A percentile compares a stretch with the other conserved stretches of the same genome.
These are phyloP conservation scores for Globisporangium irregulare DNA, from an alignment of 352 stramenopile genomes.

Conservation along the genomic window DNA sequence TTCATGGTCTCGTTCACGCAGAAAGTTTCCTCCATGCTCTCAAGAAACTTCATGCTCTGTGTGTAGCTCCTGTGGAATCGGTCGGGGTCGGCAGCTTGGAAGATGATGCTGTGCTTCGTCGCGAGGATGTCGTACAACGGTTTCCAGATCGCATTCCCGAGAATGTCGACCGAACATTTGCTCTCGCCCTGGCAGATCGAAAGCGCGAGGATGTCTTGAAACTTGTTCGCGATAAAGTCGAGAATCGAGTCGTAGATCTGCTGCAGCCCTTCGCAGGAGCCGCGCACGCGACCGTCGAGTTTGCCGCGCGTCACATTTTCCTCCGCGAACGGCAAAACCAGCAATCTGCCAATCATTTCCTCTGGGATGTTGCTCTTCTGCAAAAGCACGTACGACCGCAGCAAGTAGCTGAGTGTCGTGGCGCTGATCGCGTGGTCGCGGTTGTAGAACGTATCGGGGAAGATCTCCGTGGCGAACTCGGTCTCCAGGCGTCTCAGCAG, in stretches of 20 bases:
- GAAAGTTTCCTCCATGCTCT: conserved; percentile 45
- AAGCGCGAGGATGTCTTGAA: conserved; percentile 53
- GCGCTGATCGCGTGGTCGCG: conserved; percentile 73
- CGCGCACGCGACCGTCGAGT: conserved; percentile 63
- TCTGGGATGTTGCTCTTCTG: conserved; percentile 76
- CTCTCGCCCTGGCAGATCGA: conserved; percentile 62
- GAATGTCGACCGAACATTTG: conserved; percentile 72
- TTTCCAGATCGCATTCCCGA: conserved; percentile 83
- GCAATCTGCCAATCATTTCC: conserved; percentile 74
- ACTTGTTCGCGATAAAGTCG: conserved; percentile 72
- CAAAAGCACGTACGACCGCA: conserved; percentile 74
- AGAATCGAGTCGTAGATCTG: conserved; percentile 73
- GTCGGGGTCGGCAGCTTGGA: conserved; percentile 72
- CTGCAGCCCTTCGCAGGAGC: conserved; percentile 72
- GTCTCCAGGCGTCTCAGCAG: conserved; percentile 73
- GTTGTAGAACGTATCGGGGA: conserved; percentile 86
- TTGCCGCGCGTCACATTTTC: conserved; percentile 75
- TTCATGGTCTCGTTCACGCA: conserved; percentile 59
- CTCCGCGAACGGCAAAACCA: conserved; percentile 78
- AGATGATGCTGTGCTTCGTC: conserved; percentile 76
- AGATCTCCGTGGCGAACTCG: conserved; percentile 83
- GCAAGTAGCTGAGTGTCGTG: conserved; percentile 56
- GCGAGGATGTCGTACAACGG: conserved; percentile 64
- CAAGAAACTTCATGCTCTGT: conserved; percentile 71
- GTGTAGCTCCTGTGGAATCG: conserved; percentile 83